Percentiles rank a stretch among this genome's conserved stretches.
These are phyloP conservation scores for Hypoxylon intermedium DNA, from an alignment of 495 filamentous ascomycete genomes.

Conservation along the genomic window DNA sequence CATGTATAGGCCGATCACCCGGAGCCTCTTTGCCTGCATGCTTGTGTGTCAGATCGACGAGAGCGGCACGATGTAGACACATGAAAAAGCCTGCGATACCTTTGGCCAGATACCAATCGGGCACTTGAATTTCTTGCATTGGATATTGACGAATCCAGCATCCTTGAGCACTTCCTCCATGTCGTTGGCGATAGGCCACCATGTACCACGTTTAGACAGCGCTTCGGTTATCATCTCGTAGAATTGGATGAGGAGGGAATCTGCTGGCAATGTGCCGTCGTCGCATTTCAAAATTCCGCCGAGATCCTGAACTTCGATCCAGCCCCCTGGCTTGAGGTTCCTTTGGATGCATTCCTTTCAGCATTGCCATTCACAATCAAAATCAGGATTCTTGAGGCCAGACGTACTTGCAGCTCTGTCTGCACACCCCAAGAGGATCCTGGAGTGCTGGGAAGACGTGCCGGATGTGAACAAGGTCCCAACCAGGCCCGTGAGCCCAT, in stretches of 20 bases:
- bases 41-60: not conserved
- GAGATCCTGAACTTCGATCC: constrained; percentile 56
- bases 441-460: constrained; percentile 55
- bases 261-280: constrained; percentile 45
- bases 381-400: not conserved
- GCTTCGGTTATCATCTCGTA: constrained; percentile 38
- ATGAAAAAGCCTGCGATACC: constrained; percentile 36
- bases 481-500: constrained; percentile 43
- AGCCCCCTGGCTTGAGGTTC: constrained; percentile 47
- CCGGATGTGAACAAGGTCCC: constrained; percentile 52
- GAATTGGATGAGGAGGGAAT: constrained; percentile 45
- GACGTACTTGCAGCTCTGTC: constrained; percentile 43
- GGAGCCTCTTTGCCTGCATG: constrained; percentile 54
- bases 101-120: constrained; percentile 64
- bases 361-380: not conserved
- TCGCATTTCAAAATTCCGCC: constrained; percentile 46
- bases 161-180: constrained; percentile 56
- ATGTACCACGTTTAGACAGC: constrained; percentile 45
- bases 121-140: constrained; percentile 57
- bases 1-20: constrained; percentile 60
- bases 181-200: constrained; percentile 53
- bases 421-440: constrained; percentile 48
- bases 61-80: not conserved
- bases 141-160: constrained; percentile 66
- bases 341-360: constrained; percentile 10